Base-by-base conservation (phyloP, 2,329 filamentous ascomycete genomes). In the Stachybotrys echinatus region DNA sequence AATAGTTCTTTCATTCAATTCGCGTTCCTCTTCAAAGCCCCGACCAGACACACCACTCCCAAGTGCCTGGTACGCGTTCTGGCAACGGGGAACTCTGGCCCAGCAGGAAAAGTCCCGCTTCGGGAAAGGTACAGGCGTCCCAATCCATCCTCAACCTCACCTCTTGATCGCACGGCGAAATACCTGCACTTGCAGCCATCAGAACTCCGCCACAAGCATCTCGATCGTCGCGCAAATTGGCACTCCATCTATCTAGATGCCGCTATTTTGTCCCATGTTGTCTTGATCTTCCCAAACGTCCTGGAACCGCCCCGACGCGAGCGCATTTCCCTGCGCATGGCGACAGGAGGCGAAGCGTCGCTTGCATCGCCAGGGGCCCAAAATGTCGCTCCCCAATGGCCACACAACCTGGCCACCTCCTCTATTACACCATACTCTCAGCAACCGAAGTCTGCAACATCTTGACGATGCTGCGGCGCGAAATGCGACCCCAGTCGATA, bases 361-460 rank as follows among this genome's bases (percentile, higher is more conserved):
- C 70, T 70, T 68, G 66, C 74, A 75, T 71, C 74, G 70, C 67
- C 66, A 66, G 64, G 70, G 71, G 69, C 68, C 68, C 69, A 79
- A 71, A 68, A 87, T 87, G 83, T 84, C 84, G 68, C 74, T 84
- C 72, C 73, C 77, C 70, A 84, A 84, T 72, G 78, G 82, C 72
- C 81, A 85, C 74, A 73, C 79, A 59, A 65, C 71, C 76, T 88
- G 85, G 85, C 77, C 77, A 55, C 76, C 82, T 60, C 78, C 82
- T 60, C 75, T 76, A 54, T 65, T 73, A 54, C 70, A 74, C 61
- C 70, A 76, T 54, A 63, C 68, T 56, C 72, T 72, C 64, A 75
- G 71, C 53, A 73, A 64, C 58, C 67, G 71, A 56, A 72, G 77
- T 62, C 74, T 82, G 55, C 79, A 79, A 57, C 77, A 76, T 64